Evolutionary conservation across 2,329 filamentous ascomycete species (phyloP).

Genomic region (Aureobasidium zeae): DNA sequence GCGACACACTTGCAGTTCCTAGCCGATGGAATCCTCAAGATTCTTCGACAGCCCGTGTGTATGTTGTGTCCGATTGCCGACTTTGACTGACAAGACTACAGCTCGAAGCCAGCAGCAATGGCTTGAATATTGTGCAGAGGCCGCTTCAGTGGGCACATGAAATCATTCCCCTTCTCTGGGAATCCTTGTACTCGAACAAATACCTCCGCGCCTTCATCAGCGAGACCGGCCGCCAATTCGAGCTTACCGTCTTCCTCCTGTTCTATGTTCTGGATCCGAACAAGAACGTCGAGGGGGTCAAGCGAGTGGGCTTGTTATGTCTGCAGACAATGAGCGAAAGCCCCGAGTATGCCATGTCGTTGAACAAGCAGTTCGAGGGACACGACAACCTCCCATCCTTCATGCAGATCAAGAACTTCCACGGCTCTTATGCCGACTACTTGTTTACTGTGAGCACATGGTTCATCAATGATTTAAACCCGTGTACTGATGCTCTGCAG

Average conservation of each 20-base stretch:
- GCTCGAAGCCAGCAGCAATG: conserved; percentile 73
- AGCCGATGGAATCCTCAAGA: conserved; percentile 84
- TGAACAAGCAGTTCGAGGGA: conserved; percentile 81
- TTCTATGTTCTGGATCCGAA: conserved; percentile 90
- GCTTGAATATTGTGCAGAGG: conserved; percentile 43
- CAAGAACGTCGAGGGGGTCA: conserved; percentile 81
- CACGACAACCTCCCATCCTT: conserved; percentile 77
- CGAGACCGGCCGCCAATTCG: conserved; percentile 84
- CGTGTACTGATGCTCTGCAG: not conserved
- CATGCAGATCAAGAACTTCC: conserved; percentile 76
- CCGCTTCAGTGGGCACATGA: conserved; percentile 82
- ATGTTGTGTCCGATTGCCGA: not conserved
- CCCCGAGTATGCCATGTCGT: conserved; percentile 75
- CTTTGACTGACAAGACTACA: conserved; percentile 21
- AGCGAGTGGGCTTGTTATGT: conserved; percentile 96
- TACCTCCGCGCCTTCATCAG: conserved; percentile 94
- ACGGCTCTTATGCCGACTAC: conserved; percentile 86
- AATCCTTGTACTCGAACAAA: conserved; percentile 94
- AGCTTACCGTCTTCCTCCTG: conserved; percentile 81
- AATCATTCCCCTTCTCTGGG: conserved; percentile 96
- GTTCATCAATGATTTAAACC: conserved; percentile 7
- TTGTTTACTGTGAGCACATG: conserved; percentile 78
- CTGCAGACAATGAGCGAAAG: conserved; percentile 92
- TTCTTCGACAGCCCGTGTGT: conserved; percentile 71
- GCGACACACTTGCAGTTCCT: conserved; percentile 97